Percentiles rank a stretch among this genome's conserved stretches.
These are phyloP conservation scores for Emericellopsis atlantica DNA, from an alignment of 2,329 filamentous ascomycete species.

Conservation along the genomic window DNA sequence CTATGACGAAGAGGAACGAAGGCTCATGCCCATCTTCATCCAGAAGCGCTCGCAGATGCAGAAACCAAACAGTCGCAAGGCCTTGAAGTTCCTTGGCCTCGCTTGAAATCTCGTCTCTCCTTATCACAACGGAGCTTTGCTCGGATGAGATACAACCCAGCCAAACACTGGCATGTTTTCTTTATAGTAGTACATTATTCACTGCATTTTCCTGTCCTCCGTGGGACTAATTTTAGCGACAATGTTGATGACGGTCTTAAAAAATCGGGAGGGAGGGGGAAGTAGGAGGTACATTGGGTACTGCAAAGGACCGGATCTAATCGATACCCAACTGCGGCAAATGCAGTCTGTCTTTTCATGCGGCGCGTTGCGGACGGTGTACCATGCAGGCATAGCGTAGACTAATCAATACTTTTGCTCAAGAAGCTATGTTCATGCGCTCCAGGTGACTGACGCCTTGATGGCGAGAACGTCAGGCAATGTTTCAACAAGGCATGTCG, in stretches of 20 bases:
- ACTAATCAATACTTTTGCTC: too few relatives aligned
- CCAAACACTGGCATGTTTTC: background rate
- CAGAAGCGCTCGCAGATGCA: conserved; percentile 15
- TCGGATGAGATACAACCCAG: background rate
- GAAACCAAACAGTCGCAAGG: conserved; percentile 34
- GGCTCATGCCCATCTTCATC: conserved; percentile 38
- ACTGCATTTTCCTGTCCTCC: background rate
- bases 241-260: background rate
- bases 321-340: background rate
- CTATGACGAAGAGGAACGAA: conserved; percentile 33
- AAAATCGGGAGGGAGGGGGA: background rate
- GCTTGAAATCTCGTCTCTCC: conserved; percentile 13
- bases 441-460: too few relatives aligned
- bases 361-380: too few relatives aligned
- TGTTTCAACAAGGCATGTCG: too few relatives aligned
- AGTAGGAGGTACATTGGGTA: background rate
- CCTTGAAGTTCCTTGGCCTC: conserved; percentile 39
- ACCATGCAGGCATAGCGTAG: too few relatives aligned
- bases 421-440: too few relatives aligned
- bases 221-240: background rate
- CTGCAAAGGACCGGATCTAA: background rate
- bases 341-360: too few relatives aligned
- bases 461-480: too few relatives aligned
- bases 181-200: background rate
- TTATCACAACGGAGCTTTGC: background rate